Evolutionary conservation across 1,284 basidiomycete species (phyloP), one percentile per base, ranked within the genome.

Genomic region (Pseudozyma tsukubaensis): DNA sequence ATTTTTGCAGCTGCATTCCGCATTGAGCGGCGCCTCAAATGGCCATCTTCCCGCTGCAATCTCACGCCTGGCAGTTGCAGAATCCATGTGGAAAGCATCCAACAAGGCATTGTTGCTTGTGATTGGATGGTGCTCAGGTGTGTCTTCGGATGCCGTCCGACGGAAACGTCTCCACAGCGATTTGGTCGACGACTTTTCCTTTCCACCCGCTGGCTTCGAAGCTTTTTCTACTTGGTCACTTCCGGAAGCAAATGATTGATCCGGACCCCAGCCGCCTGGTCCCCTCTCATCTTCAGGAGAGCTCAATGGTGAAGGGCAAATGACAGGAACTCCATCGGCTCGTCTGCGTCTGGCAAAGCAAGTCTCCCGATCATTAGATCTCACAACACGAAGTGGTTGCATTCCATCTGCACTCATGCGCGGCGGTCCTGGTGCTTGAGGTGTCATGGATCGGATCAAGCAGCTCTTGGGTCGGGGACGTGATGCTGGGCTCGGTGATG

Each of bases 1-100:
- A 44, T 68, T 60, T 48, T 66, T 73, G 59, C 71, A 73, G 56
- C 60, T 73, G 50, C 71, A 73, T 34, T 73, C 71, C 5, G 32
- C 50, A 13, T 73, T 73, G 48, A 73, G 50, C 3, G 62, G 71
- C n/a, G 50, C 64, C 35, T 69, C 65, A 16, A 73, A 68, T 2
- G 71, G 71, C 71, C 71, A 69, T 29, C 71, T 35, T n/a, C 66
- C 71, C 0, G 66, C 66, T 55, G 61, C 56, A 8, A 69, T 50
- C 19, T 69, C 40, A 16, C 59, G 61, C n/a, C 50, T 62, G 39
- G 65, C 37, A 21, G 40, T 19, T 29, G 24, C 24, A 6, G 24
- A 6, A 29, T 45, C 44, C 7, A 45, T 42, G 54, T 29, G 29
- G 9, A 6, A 3, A 29, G 24, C 24, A 16, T 55, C 58, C 11